Evolutionary conservation across 345 rosid species (phyloP), one percentile per base, ranked within the genome.

Genomic region (Eucalyptus victrix): DNA sequence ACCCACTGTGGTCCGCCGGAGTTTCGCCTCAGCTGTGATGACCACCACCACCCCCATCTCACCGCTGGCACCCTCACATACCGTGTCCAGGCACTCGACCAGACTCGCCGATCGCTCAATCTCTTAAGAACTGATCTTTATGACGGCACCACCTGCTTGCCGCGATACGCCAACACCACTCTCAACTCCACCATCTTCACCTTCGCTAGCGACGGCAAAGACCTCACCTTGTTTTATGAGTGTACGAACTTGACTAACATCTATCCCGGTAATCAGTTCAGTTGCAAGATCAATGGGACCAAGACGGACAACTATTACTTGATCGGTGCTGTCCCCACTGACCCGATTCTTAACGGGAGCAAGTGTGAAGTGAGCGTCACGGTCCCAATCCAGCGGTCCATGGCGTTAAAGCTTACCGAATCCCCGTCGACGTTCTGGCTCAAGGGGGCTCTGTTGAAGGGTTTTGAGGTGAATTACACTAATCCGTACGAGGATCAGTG

Each of bases 381-480:
- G 4, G 93, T 91, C 30, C 94, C 92, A 28, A 24, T 93, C 67
- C 49, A 47, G 6, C 3, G 5, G 32, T 85, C 45, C 21, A 24
- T 47, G 14, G 88, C 10, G n/a, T 60, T 28, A 15, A 23, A 5
- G 90, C 91, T 92, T 28, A 12, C 12, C 37, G 2, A 4, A 3
- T 69, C 90, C 45, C 72, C 72, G 69, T 21, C 62, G 62, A 56
- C 54, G 12, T 86, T 44, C 72, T 69, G 51, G 86, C 91, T 94
- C 34, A 58, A 4, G 17, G 45, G 88, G 42, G 92, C 88, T 90
- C 69, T 94, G 88, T 87, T 21, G 86, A 86, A 19, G 24, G 96
- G 94, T 60, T 94, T 92, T 49, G 44, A 42, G 42, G 92, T 90
- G 37, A 89, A 40, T 44, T 91, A 93, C 87, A 88, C 50, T 1